phyloP scores from a whole-genome alignment of 257 asterid species.

The Penstemon barbatus region DNA sequence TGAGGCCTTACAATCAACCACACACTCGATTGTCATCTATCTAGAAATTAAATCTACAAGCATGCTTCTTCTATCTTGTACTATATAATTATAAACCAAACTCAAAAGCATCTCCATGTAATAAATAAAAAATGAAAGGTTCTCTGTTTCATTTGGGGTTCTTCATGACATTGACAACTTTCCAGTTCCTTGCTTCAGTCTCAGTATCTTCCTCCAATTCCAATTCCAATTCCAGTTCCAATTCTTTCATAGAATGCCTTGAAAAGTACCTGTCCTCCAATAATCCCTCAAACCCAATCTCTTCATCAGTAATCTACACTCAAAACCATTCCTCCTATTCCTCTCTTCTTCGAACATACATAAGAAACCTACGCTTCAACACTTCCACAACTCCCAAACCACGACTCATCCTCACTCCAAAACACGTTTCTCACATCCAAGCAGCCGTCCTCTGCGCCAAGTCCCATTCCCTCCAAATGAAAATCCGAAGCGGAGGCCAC shows the following conservation, averaged over 20 bases:
- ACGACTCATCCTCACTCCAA: slow-evolving; percentile 32
- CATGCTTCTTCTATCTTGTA: too few species aligned
- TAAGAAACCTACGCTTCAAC: slow-evolving; percentile 32
- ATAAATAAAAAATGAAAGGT: neutral
- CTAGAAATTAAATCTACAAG: too few species aligned
- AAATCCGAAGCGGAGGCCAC: slow-evolving; percentile 46
- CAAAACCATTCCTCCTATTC: slow-evolving; percentile 27
- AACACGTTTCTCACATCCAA: slow-evolving; percentile 36
- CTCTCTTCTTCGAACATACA: slow-evolving; percentile 27
- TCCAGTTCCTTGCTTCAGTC: slow-evolving; percentile 5
- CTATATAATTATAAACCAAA: neutral
- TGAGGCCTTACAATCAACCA: too few species aligned
- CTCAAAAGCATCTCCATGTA: neutral
- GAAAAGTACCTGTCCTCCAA: neutral
- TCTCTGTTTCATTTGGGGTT: neutral
- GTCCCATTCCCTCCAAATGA: slow-evolving; percentile 28
- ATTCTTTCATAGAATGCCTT: slow-evolving; percentile 11
- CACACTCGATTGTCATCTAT: too few species aligned
- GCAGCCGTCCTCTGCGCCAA: slow-evolving; percentile 31
- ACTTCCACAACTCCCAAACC: slow-evolving; percentile 27
- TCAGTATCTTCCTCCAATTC: neutral
- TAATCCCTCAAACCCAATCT: neutral
- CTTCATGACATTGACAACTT: neutral
- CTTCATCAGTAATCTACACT: slow-evolving; percentile 8
- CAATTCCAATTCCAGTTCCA: neutral